phyloP scores from a whole-genome alignment of 208 protist species.

The Vickermania ingenoplastis region DNA sequence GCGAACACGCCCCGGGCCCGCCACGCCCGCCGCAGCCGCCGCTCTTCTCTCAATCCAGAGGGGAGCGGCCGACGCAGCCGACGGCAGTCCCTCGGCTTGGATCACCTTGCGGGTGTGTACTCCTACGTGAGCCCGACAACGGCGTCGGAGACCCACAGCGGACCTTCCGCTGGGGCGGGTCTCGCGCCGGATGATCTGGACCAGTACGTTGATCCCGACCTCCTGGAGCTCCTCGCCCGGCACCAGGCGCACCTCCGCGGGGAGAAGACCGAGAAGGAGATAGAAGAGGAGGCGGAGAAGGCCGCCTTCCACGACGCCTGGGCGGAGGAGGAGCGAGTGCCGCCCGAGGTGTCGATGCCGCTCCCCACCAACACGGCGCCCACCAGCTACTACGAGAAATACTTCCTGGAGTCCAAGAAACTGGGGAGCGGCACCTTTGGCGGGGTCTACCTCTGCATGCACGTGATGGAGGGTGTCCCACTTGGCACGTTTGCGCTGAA shows the following conservation, averaged over 20 bases:
- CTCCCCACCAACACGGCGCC: slow-evolving; percentile 2
- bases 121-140: slow-evolving; percentile 17
- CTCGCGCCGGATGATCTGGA: not conserved
- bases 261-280: not conserved
- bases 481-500: slow-evolving; percentile 85
- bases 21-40: not conserved
- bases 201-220: not conserved
- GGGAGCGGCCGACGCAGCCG: not conserved
- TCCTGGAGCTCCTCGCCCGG: not conserved
- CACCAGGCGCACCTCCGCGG: slow-evolving; percentile 1
- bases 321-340: not conserved
- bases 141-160: not conserved
- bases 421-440: slow-evolving; percentile 79
- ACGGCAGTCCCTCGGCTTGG: not conserved
- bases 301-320: not conserved
- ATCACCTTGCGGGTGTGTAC: not conserved
- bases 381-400: slow-evolving; percentile 69
- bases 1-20: not conserved
- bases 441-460: slow-evolving; percentile 79
- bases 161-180: not conserved
- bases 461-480: slow-evolving; percentile 70
- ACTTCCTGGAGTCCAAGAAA: slow-evolving; percentile 79
- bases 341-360: not conserved
- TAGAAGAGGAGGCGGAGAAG: not conserved
- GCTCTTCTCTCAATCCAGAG: not conserved